Base-by-base conservation (phyloP, 2,329 filamentous ascomycete genomes). In the Didymella glomerata region DNA sequence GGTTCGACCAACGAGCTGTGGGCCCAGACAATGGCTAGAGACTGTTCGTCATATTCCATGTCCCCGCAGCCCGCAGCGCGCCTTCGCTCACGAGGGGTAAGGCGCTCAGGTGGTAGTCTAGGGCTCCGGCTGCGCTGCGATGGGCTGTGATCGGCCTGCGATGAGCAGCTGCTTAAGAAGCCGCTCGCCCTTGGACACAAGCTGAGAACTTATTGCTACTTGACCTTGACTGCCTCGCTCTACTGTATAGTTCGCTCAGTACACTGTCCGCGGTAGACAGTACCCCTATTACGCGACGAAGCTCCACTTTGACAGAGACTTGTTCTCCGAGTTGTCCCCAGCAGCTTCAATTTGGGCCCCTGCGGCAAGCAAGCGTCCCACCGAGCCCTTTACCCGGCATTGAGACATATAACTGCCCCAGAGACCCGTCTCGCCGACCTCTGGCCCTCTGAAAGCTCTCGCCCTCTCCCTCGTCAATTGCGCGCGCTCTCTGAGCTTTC, bases 361-460 rank as follows among this genome's bases (percentile, higher is more conserved):
- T 66, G 65, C 69, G 60, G 69, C 68, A 69, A 66, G 64, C 68
- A 68, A 65, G 64, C 65, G 57, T 60, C 58, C 67, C 62, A 60
- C 71, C 69, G 67, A 74, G 65, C 73, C 72, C 72, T 76, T 75
- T 75, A 76, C 69, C 74, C 73, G 74, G 71, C 51, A 68, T 66
- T 70, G 66, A 65, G 63, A 68, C 63, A 65, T 69, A 70, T 66
- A 70, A 57, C 64, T 58, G 47, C 54, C 54, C 53, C 54, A 50
- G 57, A 61, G 51, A 47, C 55, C 57, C 47, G 44, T 48, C 32
- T 38, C 38, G 49, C 56, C 46, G 50, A 50, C 50, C 46, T 40
- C 44, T 58, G 55, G 55, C 38, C n/a, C 9, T n/a, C 34, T 40
- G 45, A 36, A 50, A 49, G 56, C 56, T 49, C 56, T 45, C 30